Base-by-base conservation (phyloP, 2,329 filamentous ascomycete species). In the Harringtonia aguacate region DNA sequence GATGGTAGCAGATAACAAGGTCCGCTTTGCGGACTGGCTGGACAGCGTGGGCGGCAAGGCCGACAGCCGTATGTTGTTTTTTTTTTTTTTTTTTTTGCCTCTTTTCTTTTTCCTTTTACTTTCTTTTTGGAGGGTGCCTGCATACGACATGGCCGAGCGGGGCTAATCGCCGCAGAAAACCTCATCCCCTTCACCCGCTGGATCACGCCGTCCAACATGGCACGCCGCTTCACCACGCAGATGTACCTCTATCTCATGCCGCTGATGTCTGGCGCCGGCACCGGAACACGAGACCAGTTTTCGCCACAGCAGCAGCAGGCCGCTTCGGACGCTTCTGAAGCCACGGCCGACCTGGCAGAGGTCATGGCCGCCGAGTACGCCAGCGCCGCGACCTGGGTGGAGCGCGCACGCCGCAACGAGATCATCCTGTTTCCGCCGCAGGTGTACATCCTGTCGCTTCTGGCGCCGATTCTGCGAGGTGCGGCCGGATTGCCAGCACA, bases 181-280 rank as follows among this genome's bases (percentile, higher is more conserved):
- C 66, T 95, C 4, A 67, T 86, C 8, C 87, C 89, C 0, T 95
- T 94, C 57, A 95, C 89, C 0, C 77, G 86, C 43, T 97, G 92
- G 92, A 73, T 97, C 45, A 97, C 92, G 3, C 90, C 90, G 0
- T 62, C 69, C 1, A 78, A 75, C 48, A 67, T 82, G 2, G 75
- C 79, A 0, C 86, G 81, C 54, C 76, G 92, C 37, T 98, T 94
- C 65, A 86, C 85, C 0, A 95, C 90, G 1, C 89, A 95, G 59
- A 97, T 97, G 90, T 98, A 97, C 63, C 61, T 97, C 12, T 95
- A 95, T 63, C 81, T 94, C 61, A 72, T 95, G 3, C 88, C 88
- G 0, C 63, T 81, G 12, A 56, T 48, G 48, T 64, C 50, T 50
- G 60, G 35, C 39, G 63, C 38, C 51, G 67, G n/a, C n/a, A n/a